Base-by-base conservation (phyloP, 768 basidiomycete species). In the Phaeolepiota aurea region DNA sequence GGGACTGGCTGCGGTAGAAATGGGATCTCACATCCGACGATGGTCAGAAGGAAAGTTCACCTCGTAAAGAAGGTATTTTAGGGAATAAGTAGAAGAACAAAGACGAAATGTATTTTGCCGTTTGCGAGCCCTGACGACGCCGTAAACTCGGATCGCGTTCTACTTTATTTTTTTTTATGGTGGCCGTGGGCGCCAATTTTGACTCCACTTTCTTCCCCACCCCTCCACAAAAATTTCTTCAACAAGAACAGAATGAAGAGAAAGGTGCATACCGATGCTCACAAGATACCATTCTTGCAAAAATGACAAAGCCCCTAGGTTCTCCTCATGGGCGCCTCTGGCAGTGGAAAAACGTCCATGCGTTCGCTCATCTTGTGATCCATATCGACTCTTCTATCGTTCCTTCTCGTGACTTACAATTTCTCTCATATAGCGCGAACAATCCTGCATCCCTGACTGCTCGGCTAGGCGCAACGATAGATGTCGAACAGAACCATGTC, bases 311-410 rank as follows among this genome's bases (percentile, higher is more conserved):
- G 15, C 40, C 37, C 42, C 33, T 54, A 97, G 93, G 91, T 97
- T 34, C 79, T 99, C 51, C 72, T 98, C 46, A 99, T 99, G 96
- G 96, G 96, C 49, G 91, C 92, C 54, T 90, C 87, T 15, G 89
- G 88, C 48, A 89, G 87, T 54, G 87, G 87, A 42, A 90, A 89
- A 71, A 97, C 94, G 9, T 98, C 94, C 3, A 99, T 99, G 96
- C 79, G 96, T 40, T 93, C 92, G 19, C 84, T 99, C 61, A 98
- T 99, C 56, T 99, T 99, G 91, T 93, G 65, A 67, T 88, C 66
- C n/a, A 40, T 45, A 33, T 38, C 37, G 28, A 32, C 32, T 42
- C 37, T 25, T 42, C 32, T 23, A 22, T 28, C 12, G 25, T 20
- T 15, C 20, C 38, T 40, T 14, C 32, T 41, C 40, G 23, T 38